Base-by-base conservation (phyloP, 805 yeast genomes). In the Wickerhamiella sergipiensis region DNA sequence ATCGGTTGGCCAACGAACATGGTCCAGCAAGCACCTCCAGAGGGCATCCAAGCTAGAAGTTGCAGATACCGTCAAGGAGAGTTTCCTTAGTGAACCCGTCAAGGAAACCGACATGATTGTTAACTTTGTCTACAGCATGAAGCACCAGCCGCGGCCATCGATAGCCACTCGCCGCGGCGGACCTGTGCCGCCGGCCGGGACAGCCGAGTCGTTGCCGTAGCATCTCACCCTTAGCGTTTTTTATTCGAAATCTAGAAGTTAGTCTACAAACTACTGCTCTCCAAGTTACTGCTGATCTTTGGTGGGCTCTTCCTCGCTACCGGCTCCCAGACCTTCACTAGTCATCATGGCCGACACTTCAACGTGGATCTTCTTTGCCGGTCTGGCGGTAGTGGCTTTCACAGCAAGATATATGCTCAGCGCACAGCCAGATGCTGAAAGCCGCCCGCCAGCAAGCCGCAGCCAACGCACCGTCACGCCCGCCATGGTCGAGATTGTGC, bases 91-190 rank as follows among this genome's bases (percentile, higher is more conserved):
- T 8, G 73, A 71, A 45, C 73, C 76, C 12, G 79, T 80, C 3
- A 80, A 85, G 58, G 98, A 90, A 61, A 79, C 82, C 52, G 97
- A 90, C 59, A 79, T 84, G 31, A 80, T 90, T 40, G 86, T 95
- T 38, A 88, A 85, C 60, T 92, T 90, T 63, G 72, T 92, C 50
- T 92, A 90, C 68, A 81, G 85, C 59, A 88, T 86, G 49, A 80
- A 79, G 61, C 82, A 86, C 61, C 8, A 36, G 19, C 19, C 40
- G 5, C 40, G 40, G 40, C 19, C 19, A 15, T n/a, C 40, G 19
- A 36, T 36, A 36, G 8, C 40, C 19, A 17, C 19, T n/a, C 40
- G 40, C 7, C 40, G 40, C 17, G 40, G 40, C 40, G 40, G 40
- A 17, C 40, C 40, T 4, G 40, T 36, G 7, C 40, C 40, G 7